Evolutionary conservation across 2,329 filamentous ascomycete species (phyloP).

Genomic region (Aulographum hederae): DNA sequence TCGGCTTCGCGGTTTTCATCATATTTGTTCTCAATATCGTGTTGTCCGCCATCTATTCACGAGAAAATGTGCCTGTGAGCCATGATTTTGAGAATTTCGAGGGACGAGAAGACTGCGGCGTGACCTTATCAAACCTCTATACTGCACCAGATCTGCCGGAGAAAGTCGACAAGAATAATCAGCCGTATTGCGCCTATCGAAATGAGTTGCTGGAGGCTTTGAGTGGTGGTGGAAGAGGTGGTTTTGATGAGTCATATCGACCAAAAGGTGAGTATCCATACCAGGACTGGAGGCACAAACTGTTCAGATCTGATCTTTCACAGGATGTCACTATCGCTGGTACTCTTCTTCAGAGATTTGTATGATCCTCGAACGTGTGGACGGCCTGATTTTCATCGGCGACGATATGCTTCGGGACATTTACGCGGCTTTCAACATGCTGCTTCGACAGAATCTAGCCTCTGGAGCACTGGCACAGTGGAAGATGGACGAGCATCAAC

Average conservation of each 20-base stretch:
- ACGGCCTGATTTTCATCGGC: conserved; percentile 22
- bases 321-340: conserved; percentile 25
- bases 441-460: conserved; percentile 22
- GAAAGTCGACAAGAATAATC: neutral
- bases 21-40: neutral
- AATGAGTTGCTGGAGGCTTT: conserved; percentile 20
- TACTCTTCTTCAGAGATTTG: conserved; percentile 23
- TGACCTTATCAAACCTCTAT: conserved; percentile 18
- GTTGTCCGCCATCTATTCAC: neutral
- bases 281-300: too few relatives aligned
- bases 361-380: conserved; percentile 18
- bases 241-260: conserved; percentile 21
- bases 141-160: conserved; percentile 8
- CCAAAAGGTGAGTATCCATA: conserved; percentile 14
- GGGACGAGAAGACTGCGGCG: conserved; percentile 18
- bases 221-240: conserved; percentile 22
- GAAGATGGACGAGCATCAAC: conserved; percentile 16
- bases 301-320: neutral
- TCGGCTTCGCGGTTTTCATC: too few relatives aligned
- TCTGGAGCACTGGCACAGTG: conserved; percentile 21
- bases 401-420: conserved; percentile 20
- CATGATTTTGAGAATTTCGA: conserved; percentile 18
- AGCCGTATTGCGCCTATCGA: conserved; percentile 16
- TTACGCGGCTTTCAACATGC: conserved; percentile 26
- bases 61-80: neutral